Percentiles rank a stretch among this genome's conserved stretches.
phyloP scores from a whole-genome alignment of 1,284 basidiomycete genomes.

The Leucoagaricus sp. region DNA sequence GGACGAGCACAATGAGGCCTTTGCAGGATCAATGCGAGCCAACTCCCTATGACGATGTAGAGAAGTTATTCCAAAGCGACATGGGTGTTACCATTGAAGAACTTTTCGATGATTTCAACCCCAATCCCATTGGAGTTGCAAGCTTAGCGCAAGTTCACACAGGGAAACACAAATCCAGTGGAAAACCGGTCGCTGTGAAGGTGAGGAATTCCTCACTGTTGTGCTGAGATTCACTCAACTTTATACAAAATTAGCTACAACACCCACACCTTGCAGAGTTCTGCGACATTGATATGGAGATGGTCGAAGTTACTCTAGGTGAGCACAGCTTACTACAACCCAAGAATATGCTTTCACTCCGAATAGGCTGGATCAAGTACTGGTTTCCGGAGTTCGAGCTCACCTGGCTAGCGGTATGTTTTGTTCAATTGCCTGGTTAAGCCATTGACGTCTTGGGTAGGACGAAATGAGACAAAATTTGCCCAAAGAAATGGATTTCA shows the following conservation, averaged over 20 bases:
- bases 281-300: slow-evolving; percentile 81
- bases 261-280: slow-evolving; percentile 96
- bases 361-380: slow-evolving; percentile 80
- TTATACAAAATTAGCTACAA: slow-evolving; percentile 62
- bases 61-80: slow-evolving; percentile 71
- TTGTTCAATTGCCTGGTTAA: neutral
- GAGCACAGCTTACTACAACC: slow-evolving; percentile 17
- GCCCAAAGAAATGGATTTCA: slow-evolving; percentile 95
- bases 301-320: slow-evolving; percentile 84
- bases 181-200: slow-evolving; percentile 89
- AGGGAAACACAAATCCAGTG: slow-evolving; percentile 72
- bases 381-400: slow-evolving; percentile 93
- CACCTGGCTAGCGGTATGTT: slow-evolving; percentile 77
- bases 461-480: slow-evolving; percentile 93
- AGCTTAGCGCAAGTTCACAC: slow-evolving; percentile 95
- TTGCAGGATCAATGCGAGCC: slow-evolving; percentile 87
- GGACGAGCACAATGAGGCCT: slow-evolving; percentile 66
- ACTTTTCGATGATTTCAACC: slow-evolving; percentile 83
- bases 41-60: slow-evolving; percentile 70
- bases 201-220: slow-evolving; percentile 32
- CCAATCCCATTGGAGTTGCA: slow-evolving; percentile 91
- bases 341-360: neutral
- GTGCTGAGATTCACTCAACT: neutral
- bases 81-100: slow-evolving; percentile 67
- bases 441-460: slow-evolving; percentile 25